phyloP scores from a whole-genome alignment of 805 yeast species.

The Wickerhamomyces hampshirensis region DNA sequence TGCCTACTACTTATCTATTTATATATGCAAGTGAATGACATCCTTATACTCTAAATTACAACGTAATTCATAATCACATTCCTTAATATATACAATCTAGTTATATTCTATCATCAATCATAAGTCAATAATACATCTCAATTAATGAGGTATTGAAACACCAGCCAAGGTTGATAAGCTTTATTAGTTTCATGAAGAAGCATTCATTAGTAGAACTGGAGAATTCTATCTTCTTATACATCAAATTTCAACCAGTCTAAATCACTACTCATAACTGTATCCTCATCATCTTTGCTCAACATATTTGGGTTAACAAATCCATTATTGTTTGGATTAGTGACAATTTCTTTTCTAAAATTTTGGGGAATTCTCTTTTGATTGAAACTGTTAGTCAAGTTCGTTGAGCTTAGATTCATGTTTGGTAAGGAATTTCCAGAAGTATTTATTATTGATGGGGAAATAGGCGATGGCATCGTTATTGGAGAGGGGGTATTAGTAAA shows the following conservation, averaged over 20 bases:
- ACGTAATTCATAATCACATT: background rate
- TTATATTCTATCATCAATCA: no score
- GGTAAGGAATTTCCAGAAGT: constrained; percentile 17
- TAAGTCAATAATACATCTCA: no score
- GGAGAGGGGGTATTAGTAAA: constrained; percentile 22
- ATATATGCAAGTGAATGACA: background rate
- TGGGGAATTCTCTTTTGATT: constrained; percentile 27
- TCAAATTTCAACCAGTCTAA: constrained; percentile 28
- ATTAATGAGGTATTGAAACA: no score
- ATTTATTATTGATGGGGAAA: constrained; percentile 18
- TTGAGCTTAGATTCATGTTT: constrained; percentile 15
- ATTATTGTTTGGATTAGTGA: background rate
- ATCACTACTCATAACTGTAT: constrained; percentile 19
- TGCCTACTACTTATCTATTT: background rate
- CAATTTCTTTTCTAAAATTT: constrained; percentile 14
- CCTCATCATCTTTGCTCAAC: constrained; percentile 12
- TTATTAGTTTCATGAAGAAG: no score
- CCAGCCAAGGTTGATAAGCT: no score
- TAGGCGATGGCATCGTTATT: constrained; percentile 23
- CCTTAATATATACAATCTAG: no score
- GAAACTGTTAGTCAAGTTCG: constrained; percentile 22
- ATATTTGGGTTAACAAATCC: constrained; percentile 12
- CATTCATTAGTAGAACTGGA: background rate
- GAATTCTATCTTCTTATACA: constrained; percentile 7
- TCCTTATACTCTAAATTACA: background rate